Percentiles rank a stretch among this genome's conserved stretches.
Evolutionary conservation across 2,329 filamentous ascomycete species (phyloP).

Genomic region (Sphaceloma murrayae): DNA sequence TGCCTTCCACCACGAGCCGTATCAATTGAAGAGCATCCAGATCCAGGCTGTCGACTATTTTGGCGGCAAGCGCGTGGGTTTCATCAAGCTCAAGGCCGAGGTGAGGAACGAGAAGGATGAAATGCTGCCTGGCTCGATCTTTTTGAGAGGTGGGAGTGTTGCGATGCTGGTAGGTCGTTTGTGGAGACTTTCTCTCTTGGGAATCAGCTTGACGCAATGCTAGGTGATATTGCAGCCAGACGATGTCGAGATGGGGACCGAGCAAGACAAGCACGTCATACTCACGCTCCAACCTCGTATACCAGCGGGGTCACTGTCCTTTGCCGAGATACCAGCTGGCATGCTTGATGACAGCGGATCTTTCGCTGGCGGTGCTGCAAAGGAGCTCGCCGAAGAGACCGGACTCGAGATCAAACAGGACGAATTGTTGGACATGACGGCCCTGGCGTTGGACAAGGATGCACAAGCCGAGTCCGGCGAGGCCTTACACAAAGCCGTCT

Average conservation of each 20-base stretch:
- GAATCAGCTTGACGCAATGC: background rate
- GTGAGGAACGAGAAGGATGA: slow-evolving; percentile 45
- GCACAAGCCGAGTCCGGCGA: slow-evolving; percentile 25
- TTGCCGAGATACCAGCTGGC: slow-evolving; percentile 50
- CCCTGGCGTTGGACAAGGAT: slow-evolving; percentile 34
- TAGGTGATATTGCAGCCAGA: slow-evolving; percentile 48
- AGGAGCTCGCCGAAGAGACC: slow-evolving; percentile 50
- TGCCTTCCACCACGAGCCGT: slow-evolving; percentile 44
- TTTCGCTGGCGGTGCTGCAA: slow-evolving; percentile 46
- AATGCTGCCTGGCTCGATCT: slow-evolving; percentile 47
- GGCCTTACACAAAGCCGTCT: slow-evolving; percentile 41
- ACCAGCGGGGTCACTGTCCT: slow-evolving; percentile 45
- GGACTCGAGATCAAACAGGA: slow-evolving; percentile 41
- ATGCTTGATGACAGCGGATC: slow-evolving; percentile 49
- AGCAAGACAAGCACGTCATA: slow-evolving; percentile 42
- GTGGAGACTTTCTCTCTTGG: background rate
- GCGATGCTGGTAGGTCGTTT: slow-evolving; percentile 42
- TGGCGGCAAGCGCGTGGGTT: slow-evolving; percentile 40
- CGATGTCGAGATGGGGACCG: slow-evolving; percentile 34
- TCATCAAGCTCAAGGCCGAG: slow-evolving; percentile 46
- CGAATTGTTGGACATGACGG: slow-evolving; percentile 47
- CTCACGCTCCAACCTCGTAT: slow-evolving; percentile 50
- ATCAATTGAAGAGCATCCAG: slow-evolving; percentile 42
- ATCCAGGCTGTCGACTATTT: slow-evolving; percentile 49
- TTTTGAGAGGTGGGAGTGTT: slow-evolving; percentile 50